Base-by-base conservation (phyloP, 1,284 basidiomycete genomes). In the Grifola frondosa region DNA sequence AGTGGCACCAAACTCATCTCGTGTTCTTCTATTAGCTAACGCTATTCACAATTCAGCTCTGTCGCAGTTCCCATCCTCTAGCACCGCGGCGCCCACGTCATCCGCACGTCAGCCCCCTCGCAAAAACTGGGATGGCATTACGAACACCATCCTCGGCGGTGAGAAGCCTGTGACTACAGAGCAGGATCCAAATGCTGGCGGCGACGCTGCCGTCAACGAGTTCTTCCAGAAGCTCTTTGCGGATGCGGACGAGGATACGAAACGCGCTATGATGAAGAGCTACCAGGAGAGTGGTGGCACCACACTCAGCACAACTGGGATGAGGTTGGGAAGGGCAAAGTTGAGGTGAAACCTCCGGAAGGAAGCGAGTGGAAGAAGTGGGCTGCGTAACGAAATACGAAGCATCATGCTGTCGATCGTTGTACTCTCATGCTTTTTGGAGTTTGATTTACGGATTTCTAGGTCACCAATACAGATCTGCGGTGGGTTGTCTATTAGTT, bases 221-320 rank as follows among this genome's bases (percentile, higher is more conserved):
- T 90, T 90, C 69, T 91, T 91, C 76, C 85, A 88, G 61, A 84
- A 87, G 68, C 79, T 97, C 46, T 97, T 88, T 59, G 74, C 74
- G 3, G 86, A 88, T 59, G 88, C 91, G 10, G 91, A 96, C 59
- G 88, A 91, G 0, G 89, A 97, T 58, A 91, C 91, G 4, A 81
- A 75, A 57, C 78, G 84, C 29, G 95, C 94, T 0, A 97, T 97
- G 92, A 83, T 97, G 81, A 97, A 97, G 77, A 93, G 90, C 62
- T 97, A 90, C 63, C 76, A 78, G 45, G 92, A 96, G 70, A 91
- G 88, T 53, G 91, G 91, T 6, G 92, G 94, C 3, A 97, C 94
- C 7, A 85, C 91, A 0, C 73, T 97, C 32, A 93, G 89, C 68
- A 97, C 94, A 92, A 97, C 65, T 97, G 94, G 94, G 79, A 80